Evolutionary conservation across 495 filamentous ascomycete genomes (phyloP), one percentile per base, ranked within the genome.

Genomic region (Hypoxylon crocopeplum): DNA sequence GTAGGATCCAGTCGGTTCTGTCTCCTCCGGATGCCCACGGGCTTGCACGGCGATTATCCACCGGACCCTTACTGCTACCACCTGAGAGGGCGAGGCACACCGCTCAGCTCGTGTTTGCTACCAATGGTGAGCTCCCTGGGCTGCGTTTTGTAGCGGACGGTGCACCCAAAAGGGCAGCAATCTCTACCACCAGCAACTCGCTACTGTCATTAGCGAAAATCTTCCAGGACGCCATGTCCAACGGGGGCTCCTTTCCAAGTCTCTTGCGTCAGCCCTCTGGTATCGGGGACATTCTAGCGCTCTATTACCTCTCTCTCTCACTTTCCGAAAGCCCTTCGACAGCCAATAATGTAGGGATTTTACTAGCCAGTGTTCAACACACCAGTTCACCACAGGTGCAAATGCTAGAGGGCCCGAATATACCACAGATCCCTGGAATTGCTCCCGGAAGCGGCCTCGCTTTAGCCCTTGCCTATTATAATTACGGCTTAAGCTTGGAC

Each of bases 171-270:
- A 92, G 85, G 67, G 90, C 92, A 7, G 93, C 91, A 10, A 82
- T 96, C 8, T 92, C 91, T 5, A 98, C 93, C 2, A 96, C 93
- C 2, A 97, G 93, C 73, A 99, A 99, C 70, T 94, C 93, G 12
- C 76, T 99, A 6, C 82, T 99, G 2, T 98, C 93, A 0, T 77
- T 99, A 40, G 94, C 94, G 19, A 99, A 99, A 72, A 98, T 99
- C 38, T 98, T 96, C 62, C 94, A 99, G 72, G 94, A 99, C 76
- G 88, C 92, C n/a, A 96, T 97, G 90, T 89, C 91, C 5, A 92
- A 85, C 56, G 84, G 86, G 25, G 85, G 84, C 13, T 74, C 82
- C 27, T 75, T 81, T 2, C 81, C 85, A 24, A 78, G 80, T 30
- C 77, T 86, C 33, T 77, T 87, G 8, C 77, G 75, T 40, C 79